A percentile compares a stretch with the other conserved stretches of the same genome.
Evolutionary conservation across 2,329 filamentous ascomycete genomes (phyloP).

Genomic region (Nemania serpens): DNA sequence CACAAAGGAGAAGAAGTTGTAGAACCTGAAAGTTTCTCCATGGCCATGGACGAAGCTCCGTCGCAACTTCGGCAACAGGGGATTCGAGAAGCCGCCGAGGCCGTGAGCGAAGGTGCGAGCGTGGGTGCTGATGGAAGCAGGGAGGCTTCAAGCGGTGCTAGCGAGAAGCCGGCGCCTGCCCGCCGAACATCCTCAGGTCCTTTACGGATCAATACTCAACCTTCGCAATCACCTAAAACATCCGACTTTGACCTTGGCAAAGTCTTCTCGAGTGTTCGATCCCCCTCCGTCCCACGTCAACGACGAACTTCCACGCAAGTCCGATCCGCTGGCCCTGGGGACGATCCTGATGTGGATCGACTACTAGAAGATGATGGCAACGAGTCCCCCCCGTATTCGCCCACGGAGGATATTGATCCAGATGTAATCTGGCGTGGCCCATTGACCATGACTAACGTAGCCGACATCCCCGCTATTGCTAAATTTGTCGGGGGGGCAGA

Average conservation of each 20-base stretch:
- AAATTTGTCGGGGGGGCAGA: constrained; percentile 86
- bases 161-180: constrained; percentile 27
- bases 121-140: constrained; percentile 9
- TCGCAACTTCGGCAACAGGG: constrained; percentile 45
- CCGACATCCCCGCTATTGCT: constrained; percentile 76
- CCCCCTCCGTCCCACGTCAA: constrained; percentile 61
- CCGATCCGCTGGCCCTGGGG: constrained; percentile 60
- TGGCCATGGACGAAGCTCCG: constrained; percentile 45
- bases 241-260: constrained; percentile 81
- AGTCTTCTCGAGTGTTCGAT: constrained; percentile 82
- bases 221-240: constrained; percentile 55
- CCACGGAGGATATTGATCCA: constrained; percentile 74
- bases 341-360: constrained; percentile 88
- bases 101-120: constrained; percentile 15
- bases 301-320: constrained; percentile 55
- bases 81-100: constrained; percentile 38
- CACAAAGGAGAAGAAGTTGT: constrained; percentile 95
- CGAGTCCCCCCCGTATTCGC: constrained; percentile 81
- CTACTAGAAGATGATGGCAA: constrained; percentile 82
- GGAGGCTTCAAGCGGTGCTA: constrained; percentile 9
- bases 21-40: constrained; percentile 67
- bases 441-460: constrained; percentile 76
- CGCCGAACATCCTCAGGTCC: constrained; percentile 41
- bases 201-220: constrained; percentile 52
- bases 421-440: constrained; percentile 79